A percentile compares a stretch with the other conserved stretches of the same genome.
Conservation (phyloP, 176 grass and related monocot species). For the Oryza meridionalis region DNA sequence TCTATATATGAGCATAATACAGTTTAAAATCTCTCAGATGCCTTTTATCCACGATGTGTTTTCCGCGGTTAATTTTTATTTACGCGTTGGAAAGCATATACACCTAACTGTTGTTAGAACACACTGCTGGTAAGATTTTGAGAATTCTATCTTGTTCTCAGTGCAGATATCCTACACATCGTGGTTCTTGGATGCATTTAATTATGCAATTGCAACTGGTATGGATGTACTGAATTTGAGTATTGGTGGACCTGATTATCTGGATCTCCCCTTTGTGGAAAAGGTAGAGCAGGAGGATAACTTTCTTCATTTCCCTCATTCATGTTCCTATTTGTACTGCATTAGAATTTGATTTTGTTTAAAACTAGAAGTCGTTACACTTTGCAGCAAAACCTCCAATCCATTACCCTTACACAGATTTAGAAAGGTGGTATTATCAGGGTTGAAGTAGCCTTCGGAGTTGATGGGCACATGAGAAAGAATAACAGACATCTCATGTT, state of each 20-base stretch:
- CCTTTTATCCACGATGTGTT: constrained; percentile 4
- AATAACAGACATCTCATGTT: not conserved
- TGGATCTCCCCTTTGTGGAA: constrained; percentile 98
- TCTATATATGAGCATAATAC: not conserved
- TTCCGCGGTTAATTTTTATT: not conserved
- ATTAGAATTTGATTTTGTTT: not conserved
- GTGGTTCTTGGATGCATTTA: constrained; percentile 99
- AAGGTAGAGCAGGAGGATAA: constrained; percentile 59
- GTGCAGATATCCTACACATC: constrained; percentile 99
- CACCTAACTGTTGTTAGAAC: constrained; percentile 18
- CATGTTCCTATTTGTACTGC: not conserved
- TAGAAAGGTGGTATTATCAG: not conserved
- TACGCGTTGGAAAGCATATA: not conserved
- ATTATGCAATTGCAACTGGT: constrained; percentile 91
- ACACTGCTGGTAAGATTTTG: constrained; percentile 72
- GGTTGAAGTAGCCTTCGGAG: not conserved
- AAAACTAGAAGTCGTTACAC: not conserved
- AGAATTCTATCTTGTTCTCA: constrained; percentile 78
- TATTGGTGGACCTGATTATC: constrained; percentile 93
- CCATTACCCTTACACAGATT: not conserved
- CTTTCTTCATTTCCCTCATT: constrained; percentile 19
- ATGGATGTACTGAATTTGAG: constrained; percentile 99
- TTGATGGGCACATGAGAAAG: not conserved
- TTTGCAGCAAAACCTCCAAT: not conserved
- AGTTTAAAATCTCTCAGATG: not conserved